Percentiles rank a stretch among this genome's conserved stretches.
These are phyloP conservation scores for Hypoxylon sp. DNA, from an alignment of 2,329 filamentous ascomycete species.

Conservation along the genomic window DNA sequence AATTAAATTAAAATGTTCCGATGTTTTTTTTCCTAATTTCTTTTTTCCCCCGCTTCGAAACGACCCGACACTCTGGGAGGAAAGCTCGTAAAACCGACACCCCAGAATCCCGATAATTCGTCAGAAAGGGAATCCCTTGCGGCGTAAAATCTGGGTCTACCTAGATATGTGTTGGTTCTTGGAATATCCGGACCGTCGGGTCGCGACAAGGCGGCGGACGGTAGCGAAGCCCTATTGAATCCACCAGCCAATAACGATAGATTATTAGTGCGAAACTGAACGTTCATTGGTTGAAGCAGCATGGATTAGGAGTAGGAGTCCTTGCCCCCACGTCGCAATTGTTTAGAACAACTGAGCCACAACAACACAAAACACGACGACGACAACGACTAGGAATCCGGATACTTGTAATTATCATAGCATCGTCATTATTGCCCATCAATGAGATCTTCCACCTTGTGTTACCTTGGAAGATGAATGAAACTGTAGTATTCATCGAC, in stretches of 20 bases:
- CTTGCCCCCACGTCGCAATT: conserved; percentile 36
- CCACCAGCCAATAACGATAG: conserved; percentile 26
- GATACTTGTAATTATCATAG: conserved; percentile 2
- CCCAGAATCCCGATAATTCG: conserved; percentile 1
- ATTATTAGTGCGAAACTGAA: neutral
- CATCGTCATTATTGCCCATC: conserved; percentile 4
- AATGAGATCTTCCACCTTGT: conserved; percentile 3
- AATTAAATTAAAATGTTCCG: conserved; percentile 16
- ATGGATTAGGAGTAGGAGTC: conserved; percentile 20
- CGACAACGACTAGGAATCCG: conserved; percentile 7
- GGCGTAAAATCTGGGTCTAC: conserved; percentile 5
- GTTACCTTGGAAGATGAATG: conserved; percentile 3
- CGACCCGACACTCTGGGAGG: neutral
- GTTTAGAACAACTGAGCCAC: conserved; percentile 17
- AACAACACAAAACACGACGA: neutral
- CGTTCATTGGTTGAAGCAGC: conserved; percentile 24
- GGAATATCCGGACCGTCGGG: conserved; percentile 26
- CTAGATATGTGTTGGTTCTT: conserved; percentile 13
- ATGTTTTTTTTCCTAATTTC: conserved; percentile 3
- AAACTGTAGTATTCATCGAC: conserved; percentile 5
- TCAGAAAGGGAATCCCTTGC: conserved; percentile 1
- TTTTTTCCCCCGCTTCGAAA: conserved; percentile 1
- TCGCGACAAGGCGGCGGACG: conserved; percentile 11
- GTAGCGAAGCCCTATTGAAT: conserved; percentile 9
- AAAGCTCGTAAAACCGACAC: neutral